Evolutionary conservation across 306 rosid genomes (phyloP).

Genomic region (Rosa persica): DNA sequence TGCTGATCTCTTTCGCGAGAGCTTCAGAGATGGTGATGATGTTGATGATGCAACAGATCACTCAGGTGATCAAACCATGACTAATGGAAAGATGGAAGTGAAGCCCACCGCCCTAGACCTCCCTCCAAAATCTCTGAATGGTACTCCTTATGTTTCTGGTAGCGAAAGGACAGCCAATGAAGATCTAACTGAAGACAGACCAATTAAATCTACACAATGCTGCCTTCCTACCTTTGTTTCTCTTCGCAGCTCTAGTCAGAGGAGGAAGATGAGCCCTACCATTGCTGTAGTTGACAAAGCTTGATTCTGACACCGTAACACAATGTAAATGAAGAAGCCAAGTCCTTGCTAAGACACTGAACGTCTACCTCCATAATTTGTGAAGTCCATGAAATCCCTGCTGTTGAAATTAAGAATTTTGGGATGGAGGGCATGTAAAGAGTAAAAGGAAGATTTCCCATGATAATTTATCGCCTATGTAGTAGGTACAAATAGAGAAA

Average conservation of each 20-base stretch:
- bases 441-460: slow-evolving; percentile 20
- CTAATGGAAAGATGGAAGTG: slow-evolving; percentile 31
- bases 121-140: slow-evolving; percentile 49
- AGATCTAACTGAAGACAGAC: slow-evolving; percentile 34
- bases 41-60: slow-evolving; percentile 13
- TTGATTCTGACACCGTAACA: slow-evolving; percentile 13
- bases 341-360: slow-evolving; percentile 13
- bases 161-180: slow-evolving; percentile 59
- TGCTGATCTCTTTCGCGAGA: slow-evolving; percentile 72
- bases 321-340: slow-evolving; percentile 19
- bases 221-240: slow-evolving; percentile 84
- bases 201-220: slow-evolving; percentile 50
- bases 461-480: slow-evolving; percentile 14
- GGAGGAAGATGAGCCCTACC: slow-evolving; percentile 69
- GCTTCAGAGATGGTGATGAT: slow-evolving; percentile 34
- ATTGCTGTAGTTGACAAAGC: slow-evolving; percentile 51
- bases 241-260: slow-evolving; percentile 60
- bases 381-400: slow-evolving; percentile 35
- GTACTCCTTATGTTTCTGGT: slow-evolving; percentile 51
- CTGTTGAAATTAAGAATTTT: slow-evolving; percentile 33
- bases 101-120: slow-evolving; percentile 36
- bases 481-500: slow-evolving; percentile 3
- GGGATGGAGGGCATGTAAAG: slow-evolving; percentile 31
- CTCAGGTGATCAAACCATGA: background rate
- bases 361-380: slow-evolving; percentile 22